Evolutionary conservation across 2,329 filamentous ascomycete species (phyloP), one percentile per base, ranked within the genome.

Genomic region (Balansia obtecta): DNA sequence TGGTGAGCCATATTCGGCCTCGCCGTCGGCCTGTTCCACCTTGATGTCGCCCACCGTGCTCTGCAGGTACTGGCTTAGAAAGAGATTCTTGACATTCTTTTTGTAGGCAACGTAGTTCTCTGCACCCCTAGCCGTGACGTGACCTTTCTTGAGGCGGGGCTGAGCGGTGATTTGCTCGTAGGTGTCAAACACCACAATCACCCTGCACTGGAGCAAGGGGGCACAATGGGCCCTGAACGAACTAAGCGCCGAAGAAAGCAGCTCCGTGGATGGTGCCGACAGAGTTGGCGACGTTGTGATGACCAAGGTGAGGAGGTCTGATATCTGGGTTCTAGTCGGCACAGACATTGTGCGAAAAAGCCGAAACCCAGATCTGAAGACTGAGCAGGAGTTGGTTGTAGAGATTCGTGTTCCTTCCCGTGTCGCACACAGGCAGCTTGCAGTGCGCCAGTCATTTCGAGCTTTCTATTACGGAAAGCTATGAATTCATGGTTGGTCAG

Each of bases 221-320:
- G 62, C 60, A 49, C 75, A 77, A 55, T 75, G 62, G 0, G 45
- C 44, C 15, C 62, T 61, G 54, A 77, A 76, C 0, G 74, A 76
- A 2, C 60, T 55, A 2, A 78, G 47, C 2, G 78, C 69, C 0
- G 70, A 58, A 0, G 66, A 67, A n/a, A 79, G 55, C 0, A 79
- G 68, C 15, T 77, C 75, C 0, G 74, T 74, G 0, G 72, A 72
- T 0, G 76, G 76, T 0, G 72, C 70, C 1, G 75, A 79, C 0
- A 76, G 76, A 0, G 75, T 79, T 0, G 75, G 70, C 2, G 76
- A 79, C 0, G 75, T 79, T 1, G 76, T 78, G 54, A 79, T 68
- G 45, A 79, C 68, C 16, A 66, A 57, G 0, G 65, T 67, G 9
- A 52, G 27, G 5, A 50, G 48, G 34, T 39, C 20, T 39, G 32